Evolutionary conservation across 345 rosid genomes (phyloP), one percentile per base, ranked within the genome.

Genomic region (Adansonia digitata): DNA sequence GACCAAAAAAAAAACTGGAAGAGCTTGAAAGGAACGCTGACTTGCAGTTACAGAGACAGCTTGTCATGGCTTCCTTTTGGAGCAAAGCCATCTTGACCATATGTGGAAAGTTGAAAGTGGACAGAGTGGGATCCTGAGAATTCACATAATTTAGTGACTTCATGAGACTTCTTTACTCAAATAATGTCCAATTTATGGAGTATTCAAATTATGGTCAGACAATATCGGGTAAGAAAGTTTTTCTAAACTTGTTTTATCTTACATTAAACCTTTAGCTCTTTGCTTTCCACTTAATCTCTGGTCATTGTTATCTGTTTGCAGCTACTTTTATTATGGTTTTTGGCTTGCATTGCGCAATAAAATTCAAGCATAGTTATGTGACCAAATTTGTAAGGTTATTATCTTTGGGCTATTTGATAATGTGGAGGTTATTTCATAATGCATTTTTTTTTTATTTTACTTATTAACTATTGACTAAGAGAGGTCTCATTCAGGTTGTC

Each of bases 41-140:
- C 69, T 62, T 89, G 70, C 98, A 94, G 66, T 72, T 94, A 79
- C 97, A 92, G 79, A 94, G 97, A 78, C 97, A 92, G 87, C 88
- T 94, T 77, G 93, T 94, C 4, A 83, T 91, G 94, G 97, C 94
- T 64, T 94, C 97, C 5, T 70, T 80, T 48, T 94, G 98, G 98
- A 94, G 97, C 78, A 88, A 97, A 79, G 81, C 78, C 22, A 79
- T 94, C 84, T 75, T 94, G 81, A 80, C 86, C 8, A 83, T 89
- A 83, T 83, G 89, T 45, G 97, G 98, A 56, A 92, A 89, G 88
- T 76, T 94, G 77, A 92, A n/a, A 82, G 49, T 97, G 97, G 60
- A 87, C 98, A 7, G 90, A 94, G 75, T 94, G 97, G 97, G 98
- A 94, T 82, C 98, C 97, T 10, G 82, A 82, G 72, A 89, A 75